Evolutionary conservation across 1,284 basidiomycete genomes (phyloP), one percentile per base, ranked within the genome.

Genomic region (Cutaneotrichosporon cavernicola): DNA sequence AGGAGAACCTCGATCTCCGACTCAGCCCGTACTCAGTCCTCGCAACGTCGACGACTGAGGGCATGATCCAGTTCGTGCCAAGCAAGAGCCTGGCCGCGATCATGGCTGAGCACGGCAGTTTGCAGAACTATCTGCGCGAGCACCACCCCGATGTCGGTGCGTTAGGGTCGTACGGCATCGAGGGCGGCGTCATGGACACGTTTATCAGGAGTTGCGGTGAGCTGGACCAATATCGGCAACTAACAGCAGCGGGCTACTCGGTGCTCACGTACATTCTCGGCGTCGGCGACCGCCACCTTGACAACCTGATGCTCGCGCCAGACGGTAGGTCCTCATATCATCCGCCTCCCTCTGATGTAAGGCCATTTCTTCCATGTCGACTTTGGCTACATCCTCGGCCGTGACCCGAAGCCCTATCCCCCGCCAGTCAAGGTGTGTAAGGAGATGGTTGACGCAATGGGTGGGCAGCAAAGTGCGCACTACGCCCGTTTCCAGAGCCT

Each of bases 401-500:
- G 95, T 8, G 97, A 99, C 76, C 97, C 97, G 0, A 99, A 99
- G 78, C 94, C 95, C 0, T 97, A 97, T 76, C 94, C 97, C 5
- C 97, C 97, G 1, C 91, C 94, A 1, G 94, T 99, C 72, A 99
- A 99, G 80, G 91, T 99, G 32, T 97, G 94, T 81, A 96, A 97
- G 73, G 97, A 99, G 77, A 99, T 99, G 97, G 93, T 99, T 0
- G 97, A 99, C 74, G 95, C 91, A 9, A 97, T 99, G 95, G 97
- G 97, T 18, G 96, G 97, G 43, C 86, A 90, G n/a, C 85, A 90
- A 75, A 94, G 94, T 4, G 84, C 89, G 18, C 93, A 97, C 76
- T 97, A 99, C 78, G 86, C 88, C 31, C 89, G 94, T 43, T 99
- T 99, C 87, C 95, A 96, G 81, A 90, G 88, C 69, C 89, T 97